Base-by-base conservation (phyloP, 768 basidiomycete species). In the Coprinopsis cinerea region DNA sequence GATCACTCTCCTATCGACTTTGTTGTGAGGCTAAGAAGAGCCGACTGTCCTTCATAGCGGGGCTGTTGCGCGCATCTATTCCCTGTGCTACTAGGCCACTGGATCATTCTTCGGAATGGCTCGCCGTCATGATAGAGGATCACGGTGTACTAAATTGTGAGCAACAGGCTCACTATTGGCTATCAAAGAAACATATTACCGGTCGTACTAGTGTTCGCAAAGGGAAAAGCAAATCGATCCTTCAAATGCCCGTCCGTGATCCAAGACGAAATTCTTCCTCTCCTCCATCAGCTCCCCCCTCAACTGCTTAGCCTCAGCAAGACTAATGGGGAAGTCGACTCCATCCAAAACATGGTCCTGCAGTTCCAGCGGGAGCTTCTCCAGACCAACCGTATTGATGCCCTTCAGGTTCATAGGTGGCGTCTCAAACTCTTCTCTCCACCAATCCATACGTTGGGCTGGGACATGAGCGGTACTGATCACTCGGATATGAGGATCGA, bases 241-340 rank as follows among this genome's bases (percentile, higher is more conserved):
- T 18, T 20, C 27, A 30, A 45, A 32, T n/a, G 15, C 44, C 11
- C 32, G 28, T 4, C 11, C 7, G 18, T 45, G 6, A 3, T 28
- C 28, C 1, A 52, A 23, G 2, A 57, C 59, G 49, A 57, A 67
- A 1, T n/a, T 37, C 30, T 59, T 62, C 41, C 65, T 57, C 57
- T 71, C 68, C 25, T 57, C 53, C 64, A 68, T 66, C 48, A 69
- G 37, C 50, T 61, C 55, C n/a, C 59, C 39, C 50, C 67, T 52
- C 22, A 64, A n/a, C 20, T 57, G 34, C 54, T 63, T 64, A 4
- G 67, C 67, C 47, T 65, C 59, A 5, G 59, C 56, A 47, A 63
- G 15, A 2, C 54, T 53, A 15, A 67, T 61, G 1, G 64, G 63
- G 49, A 63, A 64, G 4, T 62, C 63, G 1, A 61, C 57, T 4